Percentiles rank a stretch among this genome's conserved stretches.
These are phyloP conservation scores for Naematelia aurantialba DNA, from an alignment of 768 basidiomycete genomes.

Conservation along the genomic window DNA sequence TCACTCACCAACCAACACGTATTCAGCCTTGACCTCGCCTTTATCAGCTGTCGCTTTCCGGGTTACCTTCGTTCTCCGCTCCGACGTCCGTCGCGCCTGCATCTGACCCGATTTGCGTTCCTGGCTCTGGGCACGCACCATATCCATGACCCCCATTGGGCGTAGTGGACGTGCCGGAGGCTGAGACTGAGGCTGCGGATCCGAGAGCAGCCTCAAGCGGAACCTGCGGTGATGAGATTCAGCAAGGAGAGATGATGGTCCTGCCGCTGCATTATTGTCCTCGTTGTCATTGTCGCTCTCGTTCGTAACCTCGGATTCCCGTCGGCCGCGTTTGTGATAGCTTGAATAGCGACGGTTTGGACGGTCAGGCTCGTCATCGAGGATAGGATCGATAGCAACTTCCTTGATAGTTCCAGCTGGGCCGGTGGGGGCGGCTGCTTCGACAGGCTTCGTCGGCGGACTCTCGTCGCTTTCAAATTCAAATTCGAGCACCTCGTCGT, in stretches of 20 bases:
- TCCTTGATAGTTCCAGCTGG: conserved; percentile 10
- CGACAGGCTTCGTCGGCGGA: conserved; percentile 6
- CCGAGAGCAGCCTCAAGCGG: conserved; percentile 27
- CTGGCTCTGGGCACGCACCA: conserved; percentile 15
- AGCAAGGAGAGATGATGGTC: conserved; percentile 7
- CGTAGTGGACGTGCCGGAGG: conserved; percentile 8
- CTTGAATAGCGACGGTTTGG: background rate
- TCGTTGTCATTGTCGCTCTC: background rate
- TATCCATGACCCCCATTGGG: conserved; percentile 28
- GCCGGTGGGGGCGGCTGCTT: background rate
- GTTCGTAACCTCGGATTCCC: background rate
- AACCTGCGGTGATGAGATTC: conserved; percentile 32
- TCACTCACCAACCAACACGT: conserved; percentile 50
- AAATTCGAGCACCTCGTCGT: conserved; percentile 43
- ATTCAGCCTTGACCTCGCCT: conserved; percentile 51
- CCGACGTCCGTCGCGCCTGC: background rate
- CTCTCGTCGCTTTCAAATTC: conserved; percentile 40
- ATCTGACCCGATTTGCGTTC: conserved; percentile 6
- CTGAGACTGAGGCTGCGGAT: conserved; percentile 4
- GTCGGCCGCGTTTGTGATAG: no score
- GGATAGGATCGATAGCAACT: conserved; percentile 27
- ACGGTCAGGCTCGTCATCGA: conserved; percentile 1
- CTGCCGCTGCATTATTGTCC: conserved; percentile 6
- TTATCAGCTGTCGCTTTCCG: conserved; percentile 24
- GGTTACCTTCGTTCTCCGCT: conserved; percentile 15